Conservation (phyloP, 495 filamentous ascomycete species). For the Hypoxylon fragiforme region DNA sequence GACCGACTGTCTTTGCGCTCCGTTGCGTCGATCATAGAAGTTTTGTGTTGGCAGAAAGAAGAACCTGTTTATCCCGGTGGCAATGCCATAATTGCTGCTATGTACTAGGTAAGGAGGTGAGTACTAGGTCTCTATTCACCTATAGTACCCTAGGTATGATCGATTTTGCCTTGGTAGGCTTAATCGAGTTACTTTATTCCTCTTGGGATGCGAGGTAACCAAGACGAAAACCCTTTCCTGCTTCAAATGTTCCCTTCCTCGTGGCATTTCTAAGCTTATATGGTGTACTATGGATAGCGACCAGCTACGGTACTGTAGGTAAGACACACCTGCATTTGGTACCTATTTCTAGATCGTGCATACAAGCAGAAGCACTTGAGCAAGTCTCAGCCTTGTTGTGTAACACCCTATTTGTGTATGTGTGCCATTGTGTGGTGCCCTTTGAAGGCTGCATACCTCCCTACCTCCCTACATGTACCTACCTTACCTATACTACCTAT, state of each 20-base stretch:
- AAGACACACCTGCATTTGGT: slow-evolving; percentile 22
- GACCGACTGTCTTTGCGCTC: slow-evolving; percentile 13
- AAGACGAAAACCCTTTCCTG: background rate
- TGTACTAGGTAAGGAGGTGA: no score
- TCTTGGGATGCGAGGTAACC: slow-evolving; percentile 10
- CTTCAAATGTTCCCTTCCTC: background rate
- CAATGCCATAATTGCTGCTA: slow-evolving; percentile 23
- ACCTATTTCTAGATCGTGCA: slow-evolving; percentile 32
- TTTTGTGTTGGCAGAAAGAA: slow-evolving; percentile 13
- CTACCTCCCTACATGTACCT: no score
- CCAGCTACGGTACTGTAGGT: background rate
- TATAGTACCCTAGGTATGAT: no score
- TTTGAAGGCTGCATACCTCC: slow-evolving; percentile 31
- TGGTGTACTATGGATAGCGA: slow-evolving; percentile 22
- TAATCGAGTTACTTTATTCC: background rate
- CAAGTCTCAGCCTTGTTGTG: slow-evolving; percentile 35
- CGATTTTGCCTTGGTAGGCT: slow-evolving; percentile 11
- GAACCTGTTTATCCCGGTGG: slow-evolving; percentile 27
- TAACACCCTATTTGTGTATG: slow-evolving; percentile 27
- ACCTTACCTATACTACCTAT: no score
- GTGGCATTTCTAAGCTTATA: no score
- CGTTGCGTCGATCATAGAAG: slow-evolving; percentile 20
- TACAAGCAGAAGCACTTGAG: slow-evolving; percentile 15
- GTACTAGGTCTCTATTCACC: no score
- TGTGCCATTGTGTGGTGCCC: slow-evolving; percentile 24